Evolutionary conservation across 345 rosid genomes (phyloP), one percentile per base, ranked within the genome.

Genomic region (Toxicodendron radicans): DNA sequence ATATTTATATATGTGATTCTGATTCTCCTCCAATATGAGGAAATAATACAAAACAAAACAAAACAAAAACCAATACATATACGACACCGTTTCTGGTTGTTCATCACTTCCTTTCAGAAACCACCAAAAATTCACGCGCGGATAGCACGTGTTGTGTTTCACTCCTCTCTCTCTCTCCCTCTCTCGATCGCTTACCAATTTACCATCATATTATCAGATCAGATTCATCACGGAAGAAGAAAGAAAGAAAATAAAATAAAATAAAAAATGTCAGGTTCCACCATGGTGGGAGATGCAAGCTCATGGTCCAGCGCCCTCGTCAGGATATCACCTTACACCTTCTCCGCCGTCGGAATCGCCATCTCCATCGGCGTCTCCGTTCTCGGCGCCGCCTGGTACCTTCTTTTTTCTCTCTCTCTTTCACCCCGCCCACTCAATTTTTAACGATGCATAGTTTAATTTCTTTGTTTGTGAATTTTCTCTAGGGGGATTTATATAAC

Each of bases 321-420:
- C 32, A 83, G 64, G 68, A 88, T 95, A 78, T 95, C 99, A 9
- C 99, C 99, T 3, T 95, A 95, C 70, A 95, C 97, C 65, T 95
- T 85, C 88, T 85, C 98, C 17, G 99, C 99, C 70, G 17, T 95
- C 81, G 99, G 99, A 49, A 95, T 95, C 84, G 98, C 97, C 77
- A 65, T 95, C 68, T 74, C 99, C 57, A 95, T 95, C 81, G 99
- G 99, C 77, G 95, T 95, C 61, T 95, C 98, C 12, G 98, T 95
- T 79, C 99, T 95, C 82, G 99, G 98, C 74, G 98, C 99, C 69
- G 99, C 98, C 76, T 95, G 99, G 99, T 95, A 89, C 20, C 20
- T 32, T 57, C 27, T 33, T 33, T 16, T 63, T 27, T 10, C 52
- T 51, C 20, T n/a, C n/a, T n/a, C n/a, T 14, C 0, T 46, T 12